Evolutionary conservation across 306 rosid genomes (phyloP).

Genomic region (Cucurbita pepo): DNA sequence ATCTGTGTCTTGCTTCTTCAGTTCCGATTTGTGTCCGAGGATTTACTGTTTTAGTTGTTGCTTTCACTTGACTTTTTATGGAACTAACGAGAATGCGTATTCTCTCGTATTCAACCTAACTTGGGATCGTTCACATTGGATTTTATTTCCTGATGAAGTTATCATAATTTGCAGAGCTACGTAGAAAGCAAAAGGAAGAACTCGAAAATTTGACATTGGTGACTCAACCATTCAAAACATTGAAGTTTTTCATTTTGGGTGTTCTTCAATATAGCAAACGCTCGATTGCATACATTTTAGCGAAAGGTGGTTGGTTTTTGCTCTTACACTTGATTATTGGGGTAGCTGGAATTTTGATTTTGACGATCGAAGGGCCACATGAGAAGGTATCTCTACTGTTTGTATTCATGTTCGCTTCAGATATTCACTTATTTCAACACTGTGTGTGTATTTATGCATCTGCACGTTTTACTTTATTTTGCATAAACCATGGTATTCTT

Average conservation of each 20-base stretch:
- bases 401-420: background rate
- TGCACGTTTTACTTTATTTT: background rate
- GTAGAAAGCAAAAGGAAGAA: slow-evolving; percentile 38
- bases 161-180: slow-evolving; percentile 32
- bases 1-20: background rate
- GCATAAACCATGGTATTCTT: background rate
- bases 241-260: slow-evolving; percentile 63
- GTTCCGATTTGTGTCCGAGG: background rate
- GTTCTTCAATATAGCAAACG: slow-evolving; percentile 39
- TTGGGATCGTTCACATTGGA: background rate
- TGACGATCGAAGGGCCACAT: slow-evolving; percentile 55
- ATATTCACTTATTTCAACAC: background rate
- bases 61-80: background rate
- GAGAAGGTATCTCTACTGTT: slow-evolving; percentile 44
- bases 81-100: background rate
- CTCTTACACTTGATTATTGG: slow-evolving; percentile 35
- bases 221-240: slow-evolving; percentile 69
- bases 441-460: background rate
- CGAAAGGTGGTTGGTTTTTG: slow-evolving; percentile 84
- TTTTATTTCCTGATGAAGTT: background rate
- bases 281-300: slow-evolving; percentile 41
- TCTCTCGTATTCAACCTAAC: background rate
- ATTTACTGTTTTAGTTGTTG: background rate
- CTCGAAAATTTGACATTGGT: slow-evolving; percentile 68
- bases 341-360: slow-evolving; percentile 42